A percentile compares a stretch with the other conserved stretches of the same genome.
These are phyloP conservation scores for Colletotrichum cuscutae DNA, from an alignment of 2,329 filamentous ascomycete genomes.

Conservation along the genomic window DNA sequence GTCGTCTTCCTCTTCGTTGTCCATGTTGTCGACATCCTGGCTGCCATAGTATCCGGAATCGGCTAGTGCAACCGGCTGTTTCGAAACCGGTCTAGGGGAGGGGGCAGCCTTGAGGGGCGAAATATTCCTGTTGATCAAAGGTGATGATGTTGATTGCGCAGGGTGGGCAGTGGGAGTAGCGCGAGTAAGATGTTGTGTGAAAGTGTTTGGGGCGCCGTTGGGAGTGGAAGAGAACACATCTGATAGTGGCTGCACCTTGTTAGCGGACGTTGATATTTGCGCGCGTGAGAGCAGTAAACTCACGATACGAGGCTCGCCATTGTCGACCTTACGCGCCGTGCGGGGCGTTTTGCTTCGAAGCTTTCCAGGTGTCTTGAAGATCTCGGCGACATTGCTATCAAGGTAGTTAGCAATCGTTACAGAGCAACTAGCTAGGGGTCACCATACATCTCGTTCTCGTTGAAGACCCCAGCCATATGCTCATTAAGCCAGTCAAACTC, in stretches of 20 bases:
- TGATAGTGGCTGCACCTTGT: slow-evolving; percentile 64
- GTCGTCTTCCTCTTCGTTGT: slow-evolving; percentile 52
- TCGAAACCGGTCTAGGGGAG: slow-evolving; percentile 45
- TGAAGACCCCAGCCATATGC: slow-evolving; percentile 96
- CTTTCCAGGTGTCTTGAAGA: slow-evolving; percentile 95
- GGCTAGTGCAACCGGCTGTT: slow-evolving; percentile 49
- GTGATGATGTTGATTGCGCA: slow-evolving; percentile 54
- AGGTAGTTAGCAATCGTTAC: background rate
- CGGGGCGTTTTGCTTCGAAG: slow-evolving; percentile 84
- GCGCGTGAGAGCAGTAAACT: slow-evolving; percentile 44
- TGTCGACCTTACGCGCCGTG: slow-evolving; percentile 71
- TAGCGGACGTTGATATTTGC: slow-evolving; percentile 35
- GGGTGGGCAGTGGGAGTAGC: slow-evolving; percentile 68
- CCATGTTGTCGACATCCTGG: slow-evolving; percentile 48
- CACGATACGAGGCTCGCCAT: slow-evolving; percentile 71
- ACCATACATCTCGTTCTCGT: slow-evolving; percentile 84
- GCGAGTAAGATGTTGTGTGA: slow-evolving; percentile 59
- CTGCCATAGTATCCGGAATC: slow-evolving; percentile 82
- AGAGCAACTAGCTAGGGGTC: slow-evolving; percentile 29
- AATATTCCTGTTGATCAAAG: slow-evolving; percentile 46
- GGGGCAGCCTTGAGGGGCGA: slow-evolving; percentile 46
- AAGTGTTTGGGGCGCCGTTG: slow-evolving; percentile 64
- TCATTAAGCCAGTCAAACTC: slow-evolving; percentile 99
- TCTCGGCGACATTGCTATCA: slow-evolving; percentile 84
- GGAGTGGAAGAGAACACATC: slow-evolving; percentile 67